Base-by-base conservation (phyloP, 1,284 basidiomycete genomes). In the Ustilago vetiveriae region DNA sequence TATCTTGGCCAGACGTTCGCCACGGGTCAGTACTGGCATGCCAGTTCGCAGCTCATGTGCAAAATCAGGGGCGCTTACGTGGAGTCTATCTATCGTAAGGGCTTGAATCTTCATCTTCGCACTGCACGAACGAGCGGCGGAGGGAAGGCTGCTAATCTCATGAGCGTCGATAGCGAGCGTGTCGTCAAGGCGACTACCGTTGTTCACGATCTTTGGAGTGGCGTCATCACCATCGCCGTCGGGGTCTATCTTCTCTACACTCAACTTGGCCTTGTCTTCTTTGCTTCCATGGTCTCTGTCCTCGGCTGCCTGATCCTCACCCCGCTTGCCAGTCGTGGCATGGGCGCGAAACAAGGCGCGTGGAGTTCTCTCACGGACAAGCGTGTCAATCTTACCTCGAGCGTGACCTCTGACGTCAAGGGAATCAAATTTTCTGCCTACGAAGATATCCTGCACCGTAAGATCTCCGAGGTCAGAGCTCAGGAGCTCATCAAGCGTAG, bases 81-180 rank as follows among this genome's bases (percentile, higher is more conserved):
- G 41, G 71, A 77, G 36, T 59, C 73, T 36, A 48, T 80, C 45
- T 80, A 76, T 35, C 63, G 65, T 33, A 80, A 80, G 39, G 60
- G 72, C 14, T 59, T 80, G n/a, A 63, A 54, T 3, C 52, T 80
- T 9, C 74, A 79, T 38, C 32, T 73, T 22, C 42, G 60, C 17
- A 66, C 70, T 1, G 72, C 78, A 11, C 75, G 67, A 14, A 67
- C 54, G 11, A 55, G 62, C 22, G 77, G 77, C 4, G 67, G 74
- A 13, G 75, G 73, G 3, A 60, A 64, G 36, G 72, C 72, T 3
- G 73, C 73, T 36, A 78, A 75, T 37, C 53, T 78, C 23, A 77
- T 78, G 73, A 76, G 74, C 19, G 75, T 76, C n/a, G 78, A 80
- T 42, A 62, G 70, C 41, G 77, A 80, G 45, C 60, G 77, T 14